phyloP scores from a whole-genome alignment of 2,329 filamentous ascomycete species.

The Amylocarpus encephaloides region DNA sequence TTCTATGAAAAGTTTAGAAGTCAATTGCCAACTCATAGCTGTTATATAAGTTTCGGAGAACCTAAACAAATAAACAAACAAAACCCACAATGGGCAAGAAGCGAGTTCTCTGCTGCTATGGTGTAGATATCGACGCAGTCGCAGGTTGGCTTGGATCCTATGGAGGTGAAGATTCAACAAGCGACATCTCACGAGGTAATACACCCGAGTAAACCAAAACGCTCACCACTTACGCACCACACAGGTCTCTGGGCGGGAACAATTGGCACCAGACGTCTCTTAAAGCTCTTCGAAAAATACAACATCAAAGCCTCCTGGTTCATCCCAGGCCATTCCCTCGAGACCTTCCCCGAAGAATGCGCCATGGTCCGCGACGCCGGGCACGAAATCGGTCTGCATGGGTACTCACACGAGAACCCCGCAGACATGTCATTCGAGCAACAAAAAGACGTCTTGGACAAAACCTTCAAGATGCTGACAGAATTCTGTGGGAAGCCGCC shows the following conservation, averaged over 20 bases:
- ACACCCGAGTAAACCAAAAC: not conserved
- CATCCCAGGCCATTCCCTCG: constrained; percentile 51
- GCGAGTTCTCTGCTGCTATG: constrained; percentile 52
- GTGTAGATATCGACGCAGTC: constrained; percentile 71
- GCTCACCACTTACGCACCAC: not conserved
- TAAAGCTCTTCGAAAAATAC: constrained; percentile 68
- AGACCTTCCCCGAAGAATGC: constrained; percentile 62
- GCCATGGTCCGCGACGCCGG: constrained; percentile 54
- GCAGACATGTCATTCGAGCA: constrained; percentile 66
- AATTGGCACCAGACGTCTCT: constrained; percentile 55
- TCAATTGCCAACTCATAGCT: not conserved
- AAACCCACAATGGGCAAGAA: constrained; percentile 37
- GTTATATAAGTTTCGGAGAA: not conserved
- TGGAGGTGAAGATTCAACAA: constrained; percentile 64
- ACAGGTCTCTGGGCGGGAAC: constrained; percentile 62
- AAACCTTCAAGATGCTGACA: constrained; percentile 65
- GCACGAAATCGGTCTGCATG: constrained; percentile 62
- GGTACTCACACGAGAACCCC: constrained; percentile 70
- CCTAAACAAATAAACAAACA: not conserved
- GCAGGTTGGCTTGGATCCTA: constrained; percentile 72
- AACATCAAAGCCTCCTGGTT: constrained; percentile 64
- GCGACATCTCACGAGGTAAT: constrained; percentile 62
- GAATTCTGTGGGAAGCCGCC: constrained; percentile 68
- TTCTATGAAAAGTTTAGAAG: not conserved
- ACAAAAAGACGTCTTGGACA: constrained; percentile 67